Evolutionary conservation across 768 basidiomycete species (phyloP).

Genomic region (Rhodocollybia butyracea): DNA sequence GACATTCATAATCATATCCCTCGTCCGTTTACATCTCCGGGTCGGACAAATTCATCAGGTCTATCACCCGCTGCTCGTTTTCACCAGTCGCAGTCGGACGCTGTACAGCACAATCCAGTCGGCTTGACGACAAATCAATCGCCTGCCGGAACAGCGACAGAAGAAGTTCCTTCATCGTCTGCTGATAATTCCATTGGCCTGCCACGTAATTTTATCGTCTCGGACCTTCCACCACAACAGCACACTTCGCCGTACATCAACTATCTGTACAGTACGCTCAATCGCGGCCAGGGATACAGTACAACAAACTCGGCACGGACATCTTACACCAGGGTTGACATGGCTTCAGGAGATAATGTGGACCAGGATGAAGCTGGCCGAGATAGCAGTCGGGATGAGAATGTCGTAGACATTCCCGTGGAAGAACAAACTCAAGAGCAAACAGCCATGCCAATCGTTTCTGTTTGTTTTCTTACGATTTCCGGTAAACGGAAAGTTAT

Average conservation of each 20-base stretch:
- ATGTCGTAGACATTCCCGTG: not conserved
- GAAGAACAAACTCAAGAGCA: conserved; percentile 15
- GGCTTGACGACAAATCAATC: not conserved
- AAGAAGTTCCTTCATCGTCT: not conserved
- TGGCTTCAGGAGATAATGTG: not conserved
- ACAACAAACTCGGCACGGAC: conserved; percentile 5
- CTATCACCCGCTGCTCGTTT: not conserved
- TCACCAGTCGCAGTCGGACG: not conserved
- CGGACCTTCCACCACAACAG: not conserved
- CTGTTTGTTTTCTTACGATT: conserved; percentile 69
- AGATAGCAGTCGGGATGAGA: not conserved
- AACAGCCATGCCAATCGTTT: conserved; percentile 62
- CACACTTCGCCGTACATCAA: not conserved
- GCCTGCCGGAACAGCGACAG: conserved; percentile 7
- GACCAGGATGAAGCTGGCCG: not conserved
- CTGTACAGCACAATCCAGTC: not conserved
- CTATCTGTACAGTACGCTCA: conserved; percentile 1
- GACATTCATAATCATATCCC: no score
- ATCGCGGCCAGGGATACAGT: conserved; percentile 3
- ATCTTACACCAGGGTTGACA: not conserved
- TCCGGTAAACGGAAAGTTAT: conserved; percentile 67
- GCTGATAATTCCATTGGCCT: not conserved
- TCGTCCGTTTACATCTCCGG: conserved; percentile 4
- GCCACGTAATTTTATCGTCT: conserved; percentile 5
- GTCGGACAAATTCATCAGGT: conserved; percentile 1